Evolutionary conservation across 2,329 filamentous ascomycete species (phyloP), one percentile per base, ranked within the genome.

Genomic region (Fusarium domesticum): DNA sequence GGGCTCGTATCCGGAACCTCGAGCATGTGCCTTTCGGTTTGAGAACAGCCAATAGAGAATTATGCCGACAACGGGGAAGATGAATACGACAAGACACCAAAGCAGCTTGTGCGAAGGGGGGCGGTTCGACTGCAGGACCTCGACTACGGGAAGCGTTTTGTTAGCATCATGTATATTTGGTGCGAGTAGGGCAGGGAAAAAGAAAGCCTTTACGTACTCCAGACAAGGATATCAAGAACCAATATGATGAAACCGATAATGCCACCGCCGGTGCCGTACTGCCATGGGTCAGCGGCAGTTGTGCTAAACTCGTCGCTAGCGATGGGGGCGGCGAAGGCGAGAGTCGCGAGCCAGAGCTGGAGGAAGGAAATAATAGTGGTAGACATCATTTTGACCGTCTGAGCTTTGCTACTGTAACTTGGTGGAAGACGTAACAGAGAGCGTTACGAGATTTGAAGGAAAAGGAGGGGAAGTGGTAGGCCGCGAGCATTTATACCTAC

Each of bases 1-100:
- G 0, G 75, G 63, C 65, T 83, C 78, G 57, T 83, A 83, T n/a
- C 73, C 73, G 8, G 69, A 64, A 34, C 70, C 70, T 30, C 68
- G 68, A 61, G 74, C 77, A 63, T 83, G 78, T 19, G 72, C 68
- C 34, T 70, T 67, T 39, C 81, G 77, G 67, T 84, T 78, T 36
- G 80, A 82, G 67, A 84, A 83, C 40, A 85, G 65, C 61, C 72
- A 84, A 67, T 84, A 85, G 64, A 83, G 66, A 57, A 83, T 64
- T 63, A 83, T 70, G 47, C 81, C 81, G 53, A 78, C 61, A 37
- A 85, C 68, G 4, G 81, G 81, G 68, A 84, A 83, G 50, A 84
- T 64, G 69, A 84, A 84, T 57, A 84, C 78, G 34, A 82, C 68
- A 1, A 84, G 68, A 37, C 72, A 77, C 81, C 81, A 85, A 20